Evolutionary conservation across 768 basidiomycete species (phyloP), one percentile per base, ranked within the genome.

Genomic region (Lanmaoa pseudosensibilis): DNA sequence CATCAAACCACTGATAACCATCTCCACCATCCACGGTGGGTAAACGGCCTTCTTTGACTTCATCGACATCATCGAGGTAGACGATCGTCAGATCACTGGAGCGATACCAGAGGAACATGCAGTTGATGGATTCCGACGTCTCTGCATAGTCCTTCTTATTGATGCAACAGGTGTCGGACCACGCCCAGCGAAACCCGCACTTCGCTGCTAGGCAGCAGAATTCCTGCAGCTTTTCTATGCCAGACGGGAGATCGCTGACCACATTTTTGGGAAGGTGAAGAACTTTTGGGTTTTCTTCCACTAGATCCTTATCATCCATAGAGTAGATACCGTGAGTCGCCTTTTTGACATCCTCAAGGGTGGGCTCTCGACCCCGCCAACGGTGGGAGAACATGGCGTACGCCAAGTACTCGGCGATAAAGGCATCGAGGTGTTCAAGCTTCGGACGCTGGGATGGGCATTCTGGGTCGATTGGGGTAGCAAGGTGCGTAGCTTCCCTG

Each of bases 111-210:
- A 58, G 43, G 40, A 69, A 69, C 68, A 71, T 69, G 54, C 48
- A 65, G 43, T 69, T 69, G 49, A 69, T 64, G 25, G 69, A 69
- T 50, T 69, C 69, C 4, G 68, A 64, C 30, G 46, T 60, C 48
- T 69, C 68, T 0, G 65, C 60, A 30, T 57, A 65, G 34, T 62
- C 57, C 47, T 46, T 47, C 32, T 71, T 64, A 37, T 69, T 55
- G 25, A 69, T 69, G 13, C 68, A 69, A 44, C 68, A 69, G 10
- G 70, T 71, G 32, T 69, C 68, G 4, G 60, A 45, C 68, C 68
- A 69, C 5, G 65, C 68, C 69, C 69, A 69, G n/a, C 69, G 68
- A 49, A 51, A 69, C 2, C 70, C 69, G 27, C 65, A 71, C 43
- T 63, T 69, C 1, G 68, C 70, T 6, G 62, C 63, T 8, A 56